A percentile compares a stretch with the other conserved stretches of the same genome.
Conservation (phyloP, 768 basidiomycete species). For the Collybiopsis luxurians region DNA sequence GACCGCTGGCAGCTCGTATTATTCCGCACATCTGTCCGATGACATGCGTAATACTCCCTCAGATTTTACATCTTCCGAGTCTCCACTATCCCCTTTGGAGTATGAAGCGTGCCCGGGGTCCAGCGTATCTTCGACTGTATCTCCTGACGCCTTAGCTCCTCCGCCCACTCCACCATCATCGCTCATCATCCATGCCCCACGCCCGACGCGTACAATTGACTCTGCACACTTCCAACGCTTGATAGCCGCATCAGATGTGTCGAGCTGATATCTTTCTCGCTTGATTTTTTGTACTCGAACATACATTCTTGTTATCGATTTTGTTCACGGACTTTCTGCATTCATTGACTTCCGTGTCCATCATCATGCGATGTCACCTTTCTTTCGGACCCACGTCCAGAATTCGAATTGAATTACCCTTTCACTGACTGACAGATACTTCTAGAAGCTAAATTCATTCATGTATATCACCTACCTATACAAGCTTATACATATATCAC, state of each 20-base stretch:
- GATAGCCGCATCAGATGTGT: neutral
- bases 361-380: too few species aligned
- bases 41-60: conserved; percentile 6
- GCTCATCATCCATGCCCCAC: conserved; percentile 6
- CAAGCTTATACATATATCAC: conserved; percentile 63
- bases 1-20: neutral
- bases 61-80: conserved; percentile 9
- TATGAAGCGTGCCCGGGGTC: conserved; percentile 1
- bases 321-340: neutral
- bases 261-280: neutral
- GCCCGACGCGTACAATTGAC: conserved; percentile 4
- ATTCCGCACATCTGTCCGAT: neutral
- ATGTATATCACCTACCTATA: conserved; percentile 66
- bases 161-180: neutral
- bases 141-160: neutral
- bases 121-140: neutral
- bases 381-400: too few species aligned
- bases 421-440: too few species aligned
- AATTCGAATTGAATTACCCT: too few species aligned
- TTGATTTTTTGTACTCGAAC: too few species aligned
- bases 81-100: conserved; percentile 8
- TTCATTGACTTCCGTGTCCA: too few species aligned
- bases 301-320: neutral
- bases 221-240: neutral
- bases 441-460: conserved; percentile 54